A percentile compares a stretch with the other conserved stretches of the same genome.
Evolutionary conservation across 2,329 filamentous ascomycete genomes (phyloP).

Genomic region (Rhinocladiella mackenziei): DNA sequence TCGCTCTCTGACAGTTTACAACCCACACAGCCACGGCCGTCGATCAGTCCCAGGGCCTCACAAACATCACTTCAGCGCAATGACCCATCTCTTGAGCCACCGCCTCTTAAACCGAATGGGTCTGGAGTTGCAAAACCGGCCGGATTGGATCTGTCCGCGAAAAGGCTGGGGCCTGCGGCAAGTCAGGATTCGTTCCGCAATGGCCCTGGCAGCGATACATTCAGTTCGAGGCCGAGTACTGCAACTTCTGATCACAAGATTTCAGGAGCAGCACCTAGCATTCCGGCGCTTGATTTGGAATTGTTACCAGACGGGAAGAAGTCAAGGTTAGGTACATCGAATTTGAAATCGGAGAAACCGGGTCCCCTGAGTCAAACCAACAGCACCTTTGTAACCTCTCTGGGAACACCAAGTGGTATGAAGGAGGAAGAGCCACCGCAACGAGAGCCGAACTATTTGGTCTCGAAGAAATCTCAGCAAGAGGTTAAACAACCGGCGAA

Average conservation of each 20-base stretch:
- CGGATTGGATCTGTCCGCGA: conserved; percentile 6
- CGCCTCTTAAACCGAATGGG: conserved; percentile 17
- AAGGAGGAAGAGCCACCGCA: conserved; percentile 30
- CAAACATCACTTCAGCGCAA: conserved; percentile 17
- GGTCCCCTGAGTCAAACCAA: conserved; percentile 33
- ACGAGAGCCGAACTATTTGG: conserved; percentile 15
- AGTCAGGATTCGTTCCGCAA: conserved; percentile 15
- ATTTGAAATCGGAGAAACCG: conserved; percentile 31
- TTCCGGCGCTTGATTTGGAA: conserved; percentile 14
- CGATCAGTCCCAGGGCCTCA: conserved; percentile 21
- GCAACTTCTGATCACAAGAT: conserved; percentile 16
- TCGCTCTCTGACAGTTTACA: conserved; percentile 17
- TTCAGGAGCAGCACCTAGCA: conserved; percentile 13
- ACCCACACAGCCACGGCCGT: conserved; percentile 15
- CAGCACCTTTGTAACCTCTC: conserved; percentile 36
- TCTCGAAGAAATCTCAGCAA: conserved; percentile 3
- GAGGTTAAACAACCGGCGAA: conserved; percentile 8
- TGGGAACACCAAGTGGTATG: conserved; percentile 35
- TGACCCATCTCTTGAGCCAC: conserved; percentile 14
- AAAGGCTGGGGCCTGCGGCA: conserved; percentile 13
- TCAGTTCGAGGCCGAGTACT: conserved; percentile 18
- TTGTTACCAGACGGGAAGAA: conserved; percentile 19
- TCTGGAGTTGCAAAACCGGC: conserved; percentile 5
- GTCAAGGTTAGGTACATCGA: conserved; percentile 11
- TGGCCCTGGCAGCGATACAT: conserved; percentile 4